phyloP scores from a whole-genome alignment of 192 early-diverging fungal genomes.

The Allomyces arbusculus region DNA sequence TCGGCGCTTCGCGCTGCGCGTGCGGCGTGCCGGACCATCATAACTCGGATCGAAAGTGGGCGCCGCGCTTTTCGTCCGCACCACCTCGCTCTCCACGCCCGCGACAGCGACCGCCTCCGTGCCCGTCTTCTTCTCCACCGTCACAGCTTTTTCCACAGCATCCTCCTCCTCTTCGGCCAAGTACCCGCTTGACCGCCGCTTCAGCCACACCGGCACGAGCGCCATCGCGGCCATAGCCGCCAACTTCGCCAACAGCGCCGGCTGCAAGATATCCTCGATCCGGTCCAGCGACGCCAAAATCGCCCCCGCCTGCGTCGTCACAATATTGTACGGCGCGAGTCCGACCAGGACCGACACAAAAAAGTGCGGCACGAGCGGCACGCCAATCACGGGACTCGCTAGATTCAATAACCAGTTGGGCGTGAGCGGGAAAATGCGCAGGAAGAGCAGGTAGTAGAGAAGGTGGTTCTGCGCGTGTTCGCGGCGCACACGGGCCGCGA shows the following conservation, averaged over 20 bases:
- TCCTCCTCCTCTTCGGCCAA: not conserved
- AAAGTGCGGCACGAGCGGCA: constrained; percentile 11
- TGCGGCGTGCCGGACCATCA: too few relatives aligned
- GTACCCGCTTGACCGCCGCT: not conserved
- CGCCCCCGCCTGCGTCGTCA: not conserved
- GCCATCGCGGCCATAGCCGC: not conserved
- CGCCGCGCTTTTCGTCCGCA: too few relatives aligned
- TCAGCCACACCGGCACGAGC: not conserved
- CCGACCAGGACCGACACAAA: constrained; percentile 10
- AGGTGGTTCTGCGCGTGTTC: constrained; percentile 4
- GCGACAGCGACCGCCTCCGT: too few relatives aligned
- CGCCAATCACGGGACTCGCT: constrained; percentile 14
- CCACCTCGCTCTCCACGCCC: too few relatives aligned
- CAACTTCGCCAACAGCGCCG: not conserved
- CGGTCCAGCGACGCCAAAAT: not conserved
- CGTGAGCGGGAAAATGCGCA: constrained; percentile 14
- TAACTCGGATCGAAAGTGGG: too few relatives aligned
- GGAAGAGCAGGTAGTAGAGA: constrained; percentile 11
- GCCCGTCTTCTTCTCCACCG: not conserved
- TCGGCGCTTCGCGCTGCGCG: too few relatives aligned
- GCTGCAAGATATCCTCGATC: not conserved
- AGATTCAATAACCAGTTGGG: constrained; percentile 16
- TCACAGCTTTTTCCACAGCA: not conserved
- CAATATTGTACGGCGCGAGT: not conserved
- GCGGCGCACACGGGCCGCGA: constrained; percentile 5